Percentiles rank a stretch among this genome's conserved stretches.
phyloP scores from a whole-genome alignment of 306 rosid genomes.

The Quercus suber region DNA sequence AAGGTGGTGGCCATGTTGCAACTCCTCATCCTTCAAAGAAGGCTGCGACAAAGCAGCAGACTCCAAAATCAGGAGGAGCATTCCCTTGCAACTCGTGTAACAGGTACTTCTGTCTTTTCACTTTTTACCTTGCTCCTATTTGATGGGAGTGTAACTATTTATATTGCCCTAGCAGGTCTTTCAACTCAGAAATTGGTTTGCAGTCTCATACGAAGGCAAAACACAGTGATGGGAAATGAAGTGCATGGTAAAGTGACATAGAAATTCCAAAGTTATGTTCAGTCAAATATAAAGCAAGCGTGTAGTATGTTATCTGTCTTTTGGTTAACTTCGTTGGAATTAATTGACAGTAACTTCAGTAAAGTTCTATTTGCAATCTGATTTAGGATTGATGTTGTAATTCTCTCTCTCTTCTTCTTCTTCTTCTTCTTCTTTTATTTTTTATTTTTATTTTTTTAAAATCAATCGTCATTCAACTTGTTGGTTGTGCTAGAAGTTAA shows the following conservation, averaged over 20 bases:
- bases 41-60: slow-evolving; percentile 46
- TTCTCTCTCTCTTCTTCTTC: background rate
- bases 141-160: background rate
- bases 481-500: background rate
- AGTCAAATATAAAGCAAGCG: background rate
- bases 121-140: background rate
- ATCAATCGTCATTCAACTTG: background rate
- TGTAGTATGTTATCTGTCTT: background rate
- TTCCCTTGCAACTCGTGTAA: slow-evolving; percentile 59
- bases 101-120: slow-evolving; percentile 28
- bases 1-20: slow-evolving; percentile 39
- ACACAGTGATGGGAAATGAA: slow-evolving; percentile 50
- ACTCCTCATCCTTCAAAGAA: slow-evolving; percentile 71
- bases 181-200: slow-evolving; percentile 57
- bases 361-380: background rate
- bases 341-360: background rate
- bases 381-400: background rate
- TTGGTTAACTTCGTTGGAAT: background rate
- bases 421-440: too few species aligned
- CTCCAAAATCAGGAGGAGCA: slow-evolving; percentile 40
- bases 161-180: slow-evolving; percentile 39
- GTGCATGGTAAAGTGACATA: background rate
- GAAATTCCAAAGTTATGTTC: background rate
- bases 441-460: background rate
- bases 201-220: slow-evolving; percentile 65